phyloP scores from a whole-genome alignment of 2,329 filamentous ascomycete species.

The Aschersonia sp. region DNA sequence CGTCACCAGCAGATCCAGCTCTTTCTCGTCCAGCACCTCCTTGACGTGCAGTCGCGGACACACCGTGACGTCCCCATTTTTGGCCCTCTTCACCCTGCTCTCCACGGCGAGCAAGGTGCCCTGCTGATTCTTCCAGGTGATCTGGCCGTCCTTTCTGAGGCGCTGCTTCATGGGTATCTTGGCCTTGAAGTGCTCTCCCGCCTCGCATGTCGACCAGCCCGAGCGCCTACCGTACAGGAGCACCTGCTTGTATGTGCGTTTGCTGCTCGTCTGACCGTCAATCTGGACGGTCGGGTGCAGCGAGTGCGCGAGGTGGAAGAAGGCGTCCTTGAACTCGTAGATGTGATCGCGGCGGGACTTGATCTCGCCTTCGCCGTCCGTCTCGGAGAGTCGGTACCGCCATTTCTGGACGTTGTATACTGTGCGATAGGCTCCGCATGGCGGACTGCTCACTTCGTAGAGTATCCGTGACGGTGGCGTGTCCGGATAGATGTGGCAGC shows the following conservation, averaged over 20 bases:
- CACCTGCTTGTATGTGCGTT: conserved; percentile 8
- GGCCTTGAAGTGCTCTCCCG: conserved; percentile 10
- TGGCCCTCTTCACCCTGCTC: conserved; percentile 8
- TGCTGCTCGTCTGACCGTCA: conserved; percentile 8
- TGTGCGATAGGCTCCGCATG: conserved; percentile 6
- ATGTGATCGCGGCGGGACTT: conserved; percentile 13
- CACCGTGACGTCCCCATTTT: conserved; percentile 6
- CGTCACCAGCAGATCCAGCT: conserved; percentile 13
- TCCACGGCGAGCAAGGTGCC: conserved; percentile 12
- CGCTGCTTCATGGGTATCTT: conserved; percentile 8
- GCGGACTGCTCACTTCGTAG: conserved; percentile 12
- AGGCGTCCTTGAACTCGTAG: conserved; percentile 11
- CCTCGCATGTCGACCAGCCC: conserved; percentile 8
- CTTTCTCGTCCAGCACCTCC: conserved; percentile 8
- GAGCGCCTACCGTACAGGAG: conserved; percentile 7
- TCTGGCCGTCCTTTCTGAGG: conserved; percentile 9
- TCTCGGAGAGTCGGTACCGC: conserved; percentile 9
- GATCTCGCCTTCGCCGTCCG: conserved; percentile 5
- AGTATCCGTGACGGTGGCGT: conserved; percentile 8
- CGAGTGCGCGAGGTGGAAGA: background rate
- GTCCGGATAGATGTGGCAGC: conserved; percentile 8
- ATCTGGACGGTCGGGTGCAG: conserved; percentile 7
- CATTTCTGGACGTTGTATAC: conserved; percentile 13
- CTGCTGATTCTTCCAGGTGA: conserved; percentile 11
- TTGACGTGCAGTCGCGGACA: conserved; percentile 12